Percentiles rank a stretch among this genome's conserved stretches.
Conservation (phyloP, 1,284 basidiomycete species). For the Trichosporon sp. region DNA sequence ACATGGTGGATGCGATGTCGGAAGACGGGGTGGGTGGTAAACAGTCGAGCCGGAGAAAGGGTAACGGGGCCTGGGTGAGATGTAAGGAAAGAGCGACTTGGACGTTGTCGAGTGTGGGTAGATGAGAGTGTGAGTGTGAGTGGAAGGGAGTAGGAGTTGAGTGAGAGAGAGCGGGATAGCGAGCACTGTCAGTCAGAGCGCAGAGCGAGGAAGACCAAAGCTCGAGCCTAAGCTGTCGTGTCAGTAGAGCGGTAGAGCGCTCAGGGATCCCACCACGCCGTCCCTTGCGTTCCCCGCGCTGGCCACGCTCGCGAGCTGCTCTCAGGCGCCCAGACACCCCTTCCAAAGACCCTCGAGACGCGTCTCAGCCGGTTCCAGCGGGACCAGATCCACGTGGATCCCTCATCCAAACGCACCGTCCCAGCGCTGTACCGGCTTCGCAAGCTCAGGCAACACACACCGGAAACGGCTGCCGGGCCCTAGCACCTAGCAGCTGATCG, state of each 20-base stretch:
- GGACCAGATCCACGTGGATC: not conserved
- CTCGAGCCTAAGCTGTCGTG: constrained; percentile 4
- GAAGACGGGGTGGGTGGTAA: constrained; percentile 7
- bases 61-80: not conserved
- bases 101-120: too few species aligned
- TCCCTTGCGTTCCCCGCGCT: constrained; percentile 1
- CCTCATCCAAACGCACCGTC: not conserved
- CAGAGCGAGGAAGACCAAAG: not conserved
- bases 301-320: not conserved
- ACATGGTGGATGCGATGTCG: constrained; percentile 31
- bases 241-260: constrained; percentile 2
- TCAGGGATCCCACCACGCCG: constrained; percentile 1
- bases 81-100: not conserved
- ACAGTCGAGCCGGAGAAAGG: not conserved
- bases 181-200: not conserved
- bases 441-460: too few species aligned
- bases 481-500: too few species aligned
- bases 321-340: not conserved
- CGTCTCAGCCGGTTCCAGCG: not conserved
- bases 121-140: too few species aligned
- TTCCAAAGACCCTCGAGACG: not conserved
- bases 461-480: not conserved
- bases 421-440: not conserved
- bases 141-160: not conserved
- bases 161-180: not conserved